These are phyloP conservation scores for Cyberlindnera mississippiensis DNA, from an alignment of 805 yeast species.

Conservation along the genomic window DNA sequence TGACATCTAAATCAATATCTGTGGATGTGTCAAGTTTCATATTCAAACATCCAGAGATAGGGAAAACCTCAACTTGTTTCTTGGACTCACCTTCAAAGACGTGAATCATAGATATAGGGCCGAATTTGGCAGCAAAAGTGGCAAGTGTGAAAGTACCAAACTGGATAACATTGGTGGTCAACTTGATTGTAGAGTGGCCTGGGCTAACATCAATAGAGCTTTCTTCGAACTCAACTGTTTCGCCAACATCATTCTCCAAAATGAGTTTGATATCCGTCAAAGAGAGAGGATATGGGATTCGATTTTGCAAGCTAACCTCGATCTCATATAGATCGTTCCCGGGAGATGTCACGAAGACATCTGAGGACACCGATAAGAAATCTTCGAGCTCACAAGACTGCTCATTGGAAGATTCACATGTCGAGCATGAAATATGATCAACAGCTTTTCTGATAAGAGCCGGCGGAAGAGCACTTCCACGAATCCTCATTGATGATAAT, in stretches of 20 bases:
- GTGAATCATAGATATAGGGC: constrained; percentile 27
- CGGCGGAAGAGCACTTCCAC: not conserved
- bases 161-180: constrained; percentile 29
- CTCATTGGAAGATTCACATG: not conserved
- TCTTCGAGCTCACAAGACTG: constrained; percentile 7
- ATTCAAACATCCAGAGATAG: constrained; percentile 19
- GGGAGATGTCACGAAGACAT: constrained; percentile 7
- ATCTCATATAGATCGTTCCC: constrained; percentile 16
- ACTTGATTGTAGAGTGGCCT: constrained; percentile 6
- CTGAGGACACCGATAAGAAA: constrained; percentile 10
- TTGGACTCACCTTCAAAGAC: constrained; percentile 11
- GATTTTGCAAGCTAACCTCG: constrained; percentile 6
- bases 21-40: constrained; percentile 16
- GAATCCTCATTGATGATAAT: constrained; percentile 5
- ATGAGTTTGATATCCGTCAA: constrained; percentile 17
- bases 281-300: constrained; percentile 1
- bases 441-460: constrained; percentile 10
- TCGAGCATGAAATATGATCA: constrained; percentile 1
- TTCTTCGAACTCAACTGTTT: constrained; percentile 6
- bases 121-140: constrained; percentile 25
- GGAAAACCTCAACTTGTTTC: constrained; percentile 10
- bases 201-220: not conserved
- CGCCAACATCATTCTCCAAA: constrained; percentile 18
- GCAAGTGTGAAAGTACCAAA: constrained; percentile 34
- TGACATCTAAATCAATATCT: constrained; percentile 13